Conservation (phyloP, 2,329 filamentous ascomycete species). For the Xylaria sp. region DNA sequence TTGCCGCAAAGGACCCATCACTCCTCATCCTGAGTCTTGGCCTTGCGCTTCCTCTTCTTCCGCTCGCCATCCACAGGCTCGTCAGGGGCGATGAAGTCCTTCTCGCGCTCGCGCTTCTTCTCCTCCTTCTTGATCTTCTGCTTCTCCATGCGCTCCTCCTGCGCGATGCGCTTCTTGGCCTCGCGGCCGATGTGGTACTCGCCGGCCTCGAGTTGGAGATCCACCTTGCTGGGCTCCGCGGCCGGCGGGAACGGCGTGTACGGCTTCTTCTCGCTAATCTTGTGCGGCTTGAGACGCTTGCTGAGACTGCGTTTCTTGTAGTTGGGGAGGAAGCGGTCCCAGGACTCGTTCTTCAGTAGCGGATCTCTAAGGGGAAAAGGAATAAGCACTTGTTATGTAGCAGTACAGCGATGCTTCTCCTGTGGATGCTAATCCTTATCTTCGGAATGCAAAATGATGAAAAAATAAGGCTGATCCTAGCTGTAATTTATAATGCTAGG, state of each 20-base stretch:
- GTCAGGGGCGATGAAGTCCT: slow-evolving; percentile 87
- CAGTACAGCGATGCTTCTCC: too few relatives aligned
- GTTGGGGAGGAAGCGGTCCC: slow-evolving; percentile 80
- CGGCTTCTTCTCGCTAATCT: slow-evolving; percentile 92
- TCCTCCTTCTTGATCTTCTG: slow-evolving; percentile 90
- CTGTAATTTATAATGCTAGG: too few relatives aligned
- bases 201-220: slow-evolving; percentile 96
- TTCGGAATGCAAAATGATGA: too few relatives aligned
- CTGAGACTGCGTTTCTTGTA: slow-evolving; percentile 94
- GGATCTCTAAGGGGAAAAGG: slow-evolving; percentile 21
- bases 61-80: slow-evolving; percentile 67
- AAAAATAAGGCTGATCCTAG: too few relatives aligned
- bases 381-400: slow-evolving; percentile 17
- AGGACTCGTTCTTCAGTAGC: slow-evolving; percentile 36
- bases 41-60: slow-evolving; percentile 74
- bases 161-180: slow-evolving; percentile 84
- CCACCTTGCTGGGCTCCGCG: slow-evolving; percentile 98
- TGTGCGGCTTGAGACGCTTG: slow-evolving; percentile 83
- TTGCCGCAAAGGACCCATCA: slow-evolving; percentile 9
- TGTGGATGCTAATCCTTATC: too few relatives aligned
- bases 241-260: slow-evolving; percentile 98
- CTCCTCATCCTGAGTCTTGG: slow-evolving; percentile 54
- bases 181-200: slow-evolving; percentile 97
- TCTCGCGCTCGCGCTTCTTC: slow-evolving; percentile 84
- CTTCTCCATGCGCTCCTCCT: slow-evolving; percentile 83